These are phyloP conservation scores for Diaporthe ampelina DNA, from an alignment of 2,329 filamentous ascomycete genomes.

Conservation along the genomic window DNA sequence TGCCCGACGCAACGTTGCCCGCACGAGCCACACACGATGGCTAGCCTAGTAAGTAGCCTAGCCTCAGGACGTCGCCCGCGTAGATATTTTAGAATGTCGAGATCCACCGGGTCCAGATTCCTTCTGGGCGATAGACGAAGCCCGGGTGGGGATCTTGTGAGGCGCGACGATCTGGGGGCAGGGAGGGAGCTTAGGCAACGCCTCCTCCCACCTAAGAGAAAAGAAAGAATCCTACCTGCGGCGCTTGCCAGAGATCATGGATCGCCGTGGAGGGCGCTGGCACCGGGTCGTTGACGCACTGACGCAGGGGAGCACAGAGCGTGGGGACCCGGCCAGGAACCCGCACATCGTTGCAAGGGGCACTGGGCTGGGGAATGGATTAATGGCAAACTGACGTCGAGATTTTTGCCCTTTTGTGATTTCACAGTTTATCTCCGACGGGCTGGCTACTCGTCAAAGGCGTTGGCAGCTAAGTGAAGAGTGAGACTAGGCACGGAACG, in stretches of 20 bases:
- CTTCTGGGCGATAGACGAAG: neutral
- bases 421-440: neutral
- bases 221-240: neutral
- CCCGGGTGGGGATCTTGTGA: neutral
- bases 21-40: slow-evolving; percentile 13
- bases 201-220: no score
- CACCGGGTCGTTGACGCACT: neutral
- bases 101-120: slow-evolving; percentile 10
- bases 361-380: neutral
- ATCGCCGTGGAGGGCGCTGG: neutral
- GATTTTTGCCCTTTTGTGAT: slow-evolving; percentile 18
- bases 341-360: neutral
- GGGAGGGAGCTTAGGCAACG: no score
- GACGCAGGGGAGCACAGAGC: neutral
- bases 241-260: neutral
- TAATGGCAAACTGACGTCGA: neutral
- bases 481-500: neutral
- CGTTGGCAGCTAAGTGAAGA: neutral
- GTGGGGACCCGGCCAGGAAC: neutral
- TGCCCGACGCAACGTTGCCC: slow-evolving; percentile 30
- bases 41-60: neutral
- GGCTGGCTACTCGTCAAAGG: neutral
- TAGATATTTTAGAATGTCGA: slow-evolving; percentile 17
- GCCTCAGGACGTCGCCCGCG: neutral
- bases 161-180: slow-evolving; percentile 16